Evolutionary conservation across 2,329 filamentous ascomycete species (phyloP), one percentile per base, ranked within the genome.

Genomic region (Trichophyton schoenleinii): DNA sequence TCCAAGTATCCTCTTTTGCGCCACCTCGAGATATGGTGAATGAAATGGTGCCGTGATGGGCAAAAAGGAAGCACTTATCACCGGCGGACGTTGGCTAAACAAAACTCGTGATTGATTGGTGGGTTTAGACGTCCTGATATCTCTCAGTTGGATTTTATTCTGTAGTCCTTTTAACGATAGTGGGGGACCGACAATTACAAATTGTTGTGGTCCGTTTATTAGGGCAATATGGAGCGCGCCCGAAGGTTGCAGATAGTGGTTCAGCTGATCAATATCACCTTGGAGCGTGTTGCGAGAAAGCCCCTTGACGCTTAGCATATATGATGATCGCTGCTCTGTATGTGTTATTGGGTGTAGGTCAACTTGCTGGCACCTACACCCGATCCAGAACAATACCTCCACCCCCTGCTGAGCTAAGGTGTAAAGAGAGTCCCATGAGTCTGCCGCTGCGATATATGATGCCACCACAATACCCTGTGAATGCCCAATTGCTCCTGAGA

Each of bases 31-130:
- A 72, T 97, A 96, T 64, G 90, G 87, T 81, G 94, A 99, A 81
- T 99, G 94, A 82, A 99, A 99, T 3, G 94, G 95, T 8, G 92
- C 91, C 0, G 92, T 96, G 74, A 99, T 99, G 53, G 94, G 95
- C 63, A 99, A 79, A 80, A 99, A 99, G 63, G 94, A 41, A 41
- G 38, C 15, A 41, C 38, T 41, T 15, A 41, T 41, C 9, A 15
- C 38, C 9, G 38, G 15, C 15, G 9, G 38, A 15, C 87, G 79
- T 96, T 96, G 64, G 90, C 89, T 68, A 99, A 99, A 70, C 94
- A 90, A 62, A 96, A 83, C 78, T 99, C 99, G 68, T 95, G 88
- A 41, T 77, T 99, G 87, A 0, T 92, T 97, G 79, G 90, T 90
- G 5, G 95, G 94, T 60, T 99, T 69, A 94, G 88, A 60, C 99